Conservation (phyloP, 2,329 filamentous ascomycete genomes). For the Aspergillus latus region DNA sequence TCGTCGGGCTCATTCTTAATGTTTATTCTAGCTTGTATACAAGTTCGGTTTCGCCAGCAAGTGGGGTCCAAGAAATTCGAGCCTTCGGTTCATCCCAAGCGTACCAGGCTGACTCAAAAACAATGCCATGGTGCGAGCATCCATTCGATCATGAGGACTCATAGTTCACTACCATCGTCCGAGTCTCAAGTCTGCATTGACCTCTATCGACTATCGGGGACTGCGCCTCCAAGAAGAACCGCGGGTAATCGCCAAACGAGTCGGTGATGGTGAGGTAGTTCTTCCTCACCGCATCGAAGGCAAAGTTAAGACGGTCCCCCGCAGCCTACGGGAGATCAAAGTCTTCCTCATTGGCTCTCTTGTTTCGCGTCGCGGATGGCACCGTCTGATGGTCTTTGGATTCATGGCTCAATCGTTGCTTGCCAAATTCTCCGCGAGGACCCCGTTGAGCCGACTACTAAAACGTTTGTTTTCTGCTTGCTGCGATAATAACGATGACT, state of each 20-base stretch:
- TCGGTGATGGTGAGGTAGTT: constrained; percentile 3
- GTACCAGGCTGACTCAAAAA: background rate
- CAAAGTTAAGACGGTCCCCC: constrained; percentile 10
- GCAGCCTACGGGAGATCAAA: constrained; percentile 21
- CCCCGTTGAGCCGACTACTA: too few species aligned
- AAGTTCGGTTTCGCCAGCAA: constrained; percentile 20
- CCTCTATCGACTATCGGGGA: background rate
- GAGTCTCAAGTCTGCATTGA: background rate
- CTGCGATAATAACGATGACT: too few species aligned
- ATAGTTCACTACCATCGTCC: background rate
- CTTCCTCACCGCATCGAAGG: constrained; percentile 35
- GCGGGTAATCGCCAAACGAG: constrained; percentile 11
- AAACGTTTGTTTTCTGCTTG: too few species aligned
- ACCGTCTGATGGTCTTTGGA: background rate
- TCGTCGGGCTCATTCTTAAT: background rate
- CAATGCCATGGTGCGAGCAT: constrained; percentile 6
- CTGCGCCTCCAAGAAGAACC: constrained; percentile 13
- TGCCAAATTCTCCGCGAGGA: too few species aligned
- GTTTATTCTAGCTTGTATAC: background rate
- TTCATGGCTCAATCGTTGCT: too few species aligned
- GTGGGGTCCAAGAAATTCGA: constrained; percentile 16
- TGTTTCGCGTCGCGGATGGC: constrained; percentile 12
- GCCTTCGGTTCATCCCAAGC: constrained; percentile 19
- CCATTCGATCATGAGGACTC: background rate
- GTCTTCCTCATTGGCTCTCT: constrained; percentile 10